Evolutionary conservation across 352 stramenopile species (phyloP).

Genomic region (Globisporangium viniferum): DNA sequence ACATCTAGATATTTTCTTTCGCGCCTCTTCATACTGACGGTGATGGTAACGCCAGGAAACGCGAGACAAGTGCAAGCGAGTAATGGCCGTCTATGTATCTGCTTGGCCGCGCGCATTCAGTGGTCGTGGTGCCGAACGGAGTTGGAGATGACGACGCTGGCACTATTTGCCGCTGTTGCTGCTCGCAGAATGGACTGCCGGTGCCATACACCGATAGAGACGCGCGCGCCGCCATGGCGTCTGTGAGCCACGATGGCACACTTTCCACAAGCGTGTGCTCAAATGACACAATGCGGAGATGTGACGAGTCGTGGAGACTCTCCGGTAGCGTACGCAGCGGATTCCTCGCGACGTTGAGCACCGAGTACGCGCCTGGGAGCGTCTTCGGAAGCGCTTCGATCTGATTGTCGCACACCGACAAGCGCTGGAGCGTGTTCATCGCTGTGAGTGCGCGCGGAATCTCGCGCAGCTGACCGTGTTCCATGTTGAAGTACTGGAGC

Average conservation of each 20-base stretch:
- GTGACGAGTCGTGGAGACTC: neutral
- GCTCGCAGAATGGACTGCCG: neutral
- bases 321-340: slow-evolving; percentile 1
- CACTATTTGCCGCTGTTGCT: neutral
- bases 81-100: slow-evolving; percentile 2
- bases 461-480: slow-evolving; percentile 13
- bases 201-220: neutral
- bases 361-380: neutral
- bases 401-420: slow-evolving; percentile 12
- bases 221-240: neutral
- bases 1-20: neutral
- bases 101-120: neutral
- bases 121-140: neutral
- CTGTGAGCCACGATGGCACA: neutral
- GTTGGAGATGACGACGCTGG: neutral
- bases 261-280: slow-evolving; percentile 7
- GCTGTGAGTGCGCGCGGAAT: slow-evolving; percentile 6
- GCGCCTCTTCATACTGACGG: neutral
- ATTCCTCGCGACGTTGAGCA: slow-evolving; percentile 12
- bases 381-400: slow-evolving; percentile 2
- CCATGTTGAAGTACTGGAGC: slow-evolving; percentile 13
- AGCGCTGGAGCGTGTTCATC: slow-evolving; percentile 5
- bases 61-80: neutral
- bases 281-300: slow-evolving; percentile 1
- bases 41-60: slow-evolving; percentile 2